phyloP scores from a whole-genome alignment of 2,329 filamentous ascomycete species.

The Fusarium nanum region DNA sequence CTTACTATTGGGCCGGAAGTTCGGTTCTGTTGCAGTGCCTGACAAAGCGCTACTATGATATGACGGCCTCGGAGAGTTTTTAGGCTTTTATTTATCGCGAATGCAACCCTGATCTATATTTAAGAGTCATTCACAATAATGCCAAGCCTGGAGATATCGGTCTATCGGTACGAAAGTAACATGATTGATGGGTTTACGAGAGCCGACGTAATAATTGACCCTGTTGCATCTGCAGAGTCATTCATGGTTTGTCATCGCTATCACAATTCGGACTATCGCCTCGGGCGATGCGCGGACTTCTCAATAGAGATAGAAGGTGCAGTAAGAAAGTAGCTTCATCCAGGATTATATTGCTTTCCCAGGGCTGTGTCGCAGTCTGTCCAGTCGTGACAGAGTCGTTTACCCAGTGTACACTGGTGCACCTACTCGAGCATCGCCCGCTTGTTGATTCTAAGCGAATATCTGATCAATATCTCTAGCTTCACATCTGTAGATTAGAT shows the following conservation, averaged over 20 bases:
- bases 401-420: no score
- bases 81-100: neutral
- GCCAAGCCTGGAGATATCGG: neutral
- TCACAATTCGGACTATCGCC: neutral
- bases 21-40: neutral
- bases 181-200: neutral
- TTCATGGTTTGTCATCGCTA: neutral
- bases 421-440: neutral
- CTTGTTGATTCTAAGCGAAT: slow-evolving; percentile 4
- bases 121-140: neutral
- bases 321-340: neutral
- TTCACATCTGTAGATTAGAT: neutral
- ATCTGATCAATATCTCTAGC: slow-evolving; percentile 14
- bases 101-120: neutral
- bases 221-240: neutral
- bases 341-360: neutral
- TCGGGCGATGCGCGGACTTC: neutral
- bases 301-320: neutral
- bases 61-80: neutral
- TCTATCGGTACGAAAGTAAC: neutral
- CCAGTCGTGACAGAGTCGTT: no score
- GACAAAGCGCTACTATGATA: neutral
- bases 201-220: neutral
- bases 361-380: neutral
- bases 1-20: neutral